These are phyloP conservation scores for Erysimum cheiranthoides DNA, from an alignment of 345 rosid species.

Conservation along the genomic window DNA sequence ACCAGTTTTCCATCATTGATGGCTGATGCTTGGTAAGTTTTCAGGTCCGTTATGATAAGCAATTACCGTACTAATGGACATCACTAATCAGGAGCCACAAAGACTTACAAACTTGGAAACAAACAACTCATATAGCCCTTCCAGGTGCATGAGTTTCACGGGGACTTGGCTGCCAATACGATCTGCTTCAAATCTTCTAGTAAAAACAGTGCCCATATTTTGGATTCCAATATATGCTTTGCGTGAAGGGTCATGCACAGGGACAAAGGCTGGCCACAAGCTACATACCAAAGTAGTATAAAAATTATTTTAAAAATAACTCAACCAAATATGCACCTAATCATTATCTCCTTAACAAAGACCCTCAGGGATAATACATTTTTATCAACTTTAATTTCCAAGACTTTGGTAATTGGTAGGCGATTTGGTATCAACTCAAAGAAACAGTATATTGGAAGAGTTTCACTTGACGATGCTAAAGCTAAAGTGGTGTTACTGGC, in stretches of 20 bases:
- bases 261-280: conserved; percentile 97
- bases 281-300: conserved; percentile 52
- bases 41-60: conserved; percentile 13
- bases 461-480: conserved; percentile 18
- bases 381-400: conserved; percentile 1
- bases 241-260: conserved; percentile 94
- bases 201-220: conserved; percentile 86
- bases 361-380: conserved; percentile 10
- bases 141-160: conserved; percentile 91
- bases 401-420: conserved; percentile 4
- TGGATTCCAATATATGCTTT: conserved; percentile 93
- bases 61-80: conserved; percentile 24
- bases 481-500: conserved; percentile 33
- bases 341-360: conserved; percentile 15
- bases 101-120: conserved; percentile 93
- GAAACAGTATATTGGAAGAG: conserved; percentile 30
- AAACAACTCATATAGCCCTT: conserved; percentile 91
- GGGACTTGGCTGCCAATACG: conserved; percentile 95
- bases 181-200: conserved; percentile 94
- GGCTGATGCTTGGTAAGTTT: conserved; percentile 26
- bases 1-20: conserved; percentile 29
- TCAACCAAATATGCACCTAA: conserved; percentile 20
- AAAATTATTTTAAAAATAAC: not conserved
- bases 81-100: conserved; percentile 13
- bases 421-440: conserved; percentile 22